These are phyloP conservation scores for Allium sativum DNA, from an alignment of 106 monocot genomes.

Conservation along the genomic window DNA sequence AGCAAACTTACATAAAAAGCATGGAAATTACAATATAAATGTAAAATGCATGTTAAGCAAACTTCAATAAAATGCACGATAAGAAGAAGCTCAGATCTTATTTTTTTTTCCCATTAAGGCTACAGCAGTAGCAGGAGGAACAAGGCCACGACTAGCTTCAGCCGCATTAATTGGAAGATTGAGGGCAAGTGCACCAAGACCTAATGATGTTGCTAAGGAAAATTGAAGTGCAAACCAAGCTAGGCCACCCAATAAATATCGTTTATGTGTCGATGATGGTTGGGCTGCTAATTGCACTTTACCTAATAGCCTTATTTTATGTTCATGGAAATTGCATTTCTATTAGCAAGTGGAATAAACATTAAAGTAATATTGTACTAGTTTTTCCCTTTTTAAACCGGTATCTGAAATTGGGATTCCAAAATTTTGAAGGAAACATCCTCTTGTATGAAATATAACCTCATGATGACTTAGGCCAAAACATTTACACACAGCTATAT, in stretches of 20 bases:
- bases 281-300: conserved; percentile 93
- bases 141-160: conserved; percentile 78
- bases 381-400: too few species aligned
- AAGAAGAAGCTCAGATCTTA: conserved; percentile 84
- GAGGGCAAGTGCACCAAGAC: conserved; percentile 90
- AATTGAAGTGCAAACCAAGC: conserved; percentile 99
- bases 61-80: conserved; percentile 98
- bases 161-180: conserved; percentile 74
- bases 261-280: conserved; percentile 95
- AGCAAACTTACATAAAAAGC: too few species aligned
- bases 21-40: too few species aligned
- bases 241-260: conserved; percentile 87
- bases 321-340: neutral
- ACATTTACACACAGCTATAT: too few species aligned
- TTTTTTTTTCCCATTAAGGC: conserved; percentile 95
- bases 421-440: too few species aligned
- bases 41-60: too few species aligned
- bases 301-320: conserved; percentile 83
- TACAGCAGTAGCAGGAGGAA: conserved; percentile 89
- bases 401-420: too few species aligned
- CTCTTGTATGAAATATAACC: too few species aligned
- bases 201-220: conserved; percentile 84
- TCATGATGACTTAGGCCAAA: too few species aligned
- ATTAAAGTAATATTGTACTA: too few species aligned
- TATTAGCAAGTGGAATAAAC: too few species aligned